These are phyloP conservation scores for Mycena galericulata DNA, from an alignment of 768 basidiomycete species.

Conservation along the genomic window DNA sequence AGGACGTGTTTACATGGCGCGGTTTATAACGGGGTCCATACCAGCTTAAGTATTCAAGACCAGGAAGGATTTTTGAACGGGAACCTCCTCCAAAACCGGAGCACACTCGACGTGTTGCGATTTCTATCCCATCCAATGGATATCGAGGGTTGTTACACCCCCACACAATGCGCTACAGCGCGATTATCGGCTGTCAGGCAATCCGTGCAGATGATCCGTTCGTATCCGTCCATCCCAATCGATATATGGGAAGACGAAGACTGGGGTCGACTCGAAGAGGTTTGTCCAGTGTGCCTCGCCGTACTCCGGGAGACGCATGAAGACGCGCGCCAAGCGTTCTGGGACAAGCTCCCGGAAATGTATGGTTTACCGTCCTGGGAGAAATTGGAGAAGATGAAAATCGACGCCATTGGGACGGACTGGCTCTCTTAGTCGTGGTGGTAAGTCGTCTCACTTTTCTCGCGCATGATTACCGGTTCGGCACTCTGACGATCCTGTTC, in stretches of 20 bases:
- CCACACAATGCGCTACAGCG: neutral
- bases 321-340: neutral
- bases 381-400: slow-evolving; percentile 1
- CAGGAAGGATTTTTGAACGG: neutral
- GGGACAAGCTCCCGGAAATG: slow-evolving; percentile 12
- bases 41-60: neutral
- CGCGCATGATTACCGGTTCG: too few relatives aligned
- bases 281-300: neutral
- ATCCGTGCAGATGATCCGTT: neutral
- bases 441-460: too few relatives aligned
- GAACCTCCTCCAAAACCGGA: neutral
- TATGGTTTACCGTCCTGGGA: slow-evolving; percentile 10
- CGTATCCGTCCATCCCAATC: neutral
- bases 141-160: neutral
- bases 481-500: too few relatives aligned
- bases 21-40: neutral
- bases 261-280: neutral
- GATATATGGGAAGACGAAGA: neutral
- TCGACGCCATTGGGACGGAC: neutral
- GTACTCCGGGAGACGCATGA: neutral
- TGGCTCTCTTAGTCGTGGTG: too few relatives aligned
- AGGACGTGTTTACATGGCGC: neutral
- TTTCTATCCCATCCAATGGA: neutral
- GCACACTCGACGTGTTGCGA: neutral
- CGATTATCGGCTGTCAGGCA: neutral